These are phyloP conservation scores for Corrigiola litoralis DNA, from an alignment of 179 eudicot species.

Conservation along the genomic window DNA sequence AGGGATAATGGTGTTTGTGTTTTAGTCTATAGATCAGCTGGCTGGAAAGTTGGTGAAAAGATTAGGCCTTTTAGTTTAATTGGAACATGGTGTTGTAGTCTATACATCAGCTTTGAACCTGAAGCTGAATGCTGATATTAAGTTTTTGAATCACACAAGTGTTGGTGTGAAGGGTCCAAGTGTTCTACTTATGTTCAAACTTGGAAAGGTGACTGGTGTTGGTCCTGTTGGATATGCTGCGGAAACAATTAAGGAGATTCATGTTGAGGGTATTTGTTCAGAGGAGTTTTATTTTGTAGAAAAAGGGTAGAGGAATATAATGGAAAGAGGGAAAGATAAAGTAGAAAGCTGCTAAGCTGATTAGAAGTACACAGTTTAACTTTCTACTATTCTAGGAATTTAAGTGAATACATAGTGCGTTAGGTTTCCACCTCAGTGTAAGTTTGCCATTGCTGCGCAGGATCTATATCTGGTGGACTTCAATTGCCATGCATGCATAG, in stretches of 20 bases:
- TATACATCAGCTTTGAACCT: no score
- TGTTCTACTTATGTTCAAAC: not conserved
- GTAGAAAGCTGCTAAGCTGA: not conserved
- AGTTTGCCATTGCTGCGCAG: no score
- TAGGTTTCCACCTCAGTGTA: no score
- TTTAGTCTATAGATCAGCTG: slow-evolving; percentile 1
- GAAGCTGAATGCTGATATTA: no score
- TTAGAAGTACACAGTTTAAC: not conserved
- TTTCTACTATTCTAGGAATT: not conserved
- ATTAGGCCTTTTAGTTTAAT: not conserved
- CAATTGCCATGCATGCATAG: no score
- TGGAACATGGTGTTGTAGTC: not conserved
- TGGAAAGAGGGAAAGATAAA: not conserved
- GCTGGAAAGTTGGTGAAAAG: not conserved
- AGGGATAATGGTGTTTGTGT: not conserved
- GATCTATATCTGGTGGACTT: no score
- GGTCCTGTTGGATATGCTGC: not conserved
- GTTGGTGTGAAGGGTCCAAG: not conserved
- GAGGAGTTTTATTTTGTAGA: no score
- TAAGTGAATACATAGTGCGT: no score
- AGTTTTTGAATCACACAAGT: no score
- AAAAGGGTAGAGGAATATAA: not conserved
- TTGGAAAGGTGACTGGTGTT: not conserved
- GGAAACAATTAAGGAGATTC: no score
- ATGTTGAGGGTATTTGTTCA: not conserved